phyloP scores from a whole-genome alignment of 129 eudicot genomes.

The Flaveria trinervia region DNA sequence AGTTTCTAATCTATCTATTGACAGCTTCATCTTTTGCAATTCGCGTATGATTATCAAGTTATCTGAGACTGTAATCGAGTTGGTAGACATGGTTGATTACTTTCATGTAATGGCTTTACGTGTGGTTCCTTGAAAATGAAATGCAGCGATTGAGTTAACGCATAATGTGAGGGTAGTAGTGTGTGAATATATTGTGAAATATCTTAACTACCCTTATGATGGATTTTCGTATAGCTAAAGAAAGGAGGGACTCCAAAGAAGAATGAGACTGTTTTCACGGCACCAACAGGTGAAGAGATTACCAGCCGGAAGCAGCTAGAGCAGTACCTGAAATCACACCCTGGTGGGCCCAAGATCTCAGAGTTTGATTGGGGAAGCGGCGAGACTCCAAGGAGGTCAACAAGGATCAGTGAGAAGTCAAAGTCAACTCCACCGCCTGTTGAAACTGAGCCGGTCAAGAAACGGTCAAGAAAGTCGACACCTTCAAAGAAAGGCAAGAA shows the following conservation, averaged over 20 bases:
- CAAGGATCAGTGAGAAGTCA: slow-evolving; percentile 69
- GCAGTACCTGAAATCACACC: slow-evolving; percentile 75
- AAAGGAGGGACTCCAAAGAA: slow-evolving; percentile 73
- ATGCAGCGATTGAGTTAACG: not conserved
- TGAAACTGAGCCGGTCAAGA: slow-evolving; percentile 58
- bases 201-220: slow-evolving; percentile 18
- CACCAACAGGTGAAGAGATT: slow-evolving; percentile 88
- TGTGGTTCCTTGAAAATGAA: not conserved
- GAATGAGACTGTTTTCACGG: slow-evolving; percentile 61
- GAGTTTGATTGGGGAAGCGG: slow-evolving; percentile 82
- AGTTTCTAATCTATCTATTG: not conserved
- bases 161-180: not conserved
- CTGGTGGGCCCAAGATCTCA: slow-evolving; percentile 68
- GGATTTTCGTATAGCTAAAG: slow-evolving; percentile 42
- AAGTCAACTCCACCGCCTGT: slow-evolving; percentile 58
- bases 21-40: not conserved
- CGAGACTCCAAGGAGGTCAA: slow-evolving; percentile 71
- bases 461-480: slow-evolving; percentile 47
- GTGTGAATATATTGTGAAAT: slow-evolving; percentile 14
- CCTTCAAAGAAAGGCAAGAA: slow-evolving; percentile 52
- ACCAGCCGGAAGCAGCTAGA: slow-evolving; percentile 58
- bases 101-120: not conserved
- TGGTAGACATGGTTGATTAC: too few species aligned
- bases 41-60: not conserved
- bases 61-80: not conserved